Conservation (phyloP, 805 yeast genomes). For the Starmerella stigmatis region DNA sequence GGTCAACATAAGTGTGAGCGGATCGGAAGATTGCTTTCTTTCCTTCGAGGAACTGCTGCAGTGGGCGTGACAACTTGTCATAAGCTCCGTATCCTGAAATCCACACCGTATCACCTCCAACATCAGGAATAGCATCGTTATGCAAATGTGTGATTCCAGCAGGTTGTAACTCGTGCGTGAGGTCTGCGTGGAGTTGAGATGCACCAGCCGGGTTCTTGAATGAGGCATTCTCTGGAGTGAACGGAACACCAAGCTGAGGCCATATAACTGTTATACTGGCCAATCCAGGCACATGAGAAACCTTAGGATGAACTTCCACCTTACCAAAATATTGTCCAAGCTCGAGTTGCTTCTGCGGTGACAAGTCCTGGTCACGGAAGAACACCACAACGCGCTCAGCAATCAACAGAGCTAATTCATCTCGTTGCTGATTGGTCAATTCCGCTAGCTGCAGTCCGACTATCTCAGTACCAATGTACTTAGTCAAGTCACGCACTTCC, state of each 20-base stretch:
- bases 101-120: conserved; percentile 46
- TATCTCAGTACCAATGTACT: conserved; percentile 42
- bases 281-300: conserved; percentile 30
- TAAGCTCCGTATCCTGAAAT: conserved; percentile 46
- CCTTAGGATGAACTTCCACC: conserved; percentile 35
- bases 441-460: conserved; percentile 40
- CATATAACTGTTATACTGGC: conserved; percentile 34
- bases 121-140: conserved; percentile 49
- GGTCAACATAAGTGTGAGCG: conserved; percentile 36
- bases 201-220: conserved; percentile 26
- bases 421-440: conserved; percentile 36
- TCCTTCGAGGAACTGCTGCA: conserved; percentile 40
- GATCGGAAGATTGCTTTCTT: conserved; percentile 50
- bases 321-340: conserved; percentile 41
- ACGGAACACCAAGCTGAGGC: conserved; percentile 40
- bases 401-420: conserved; percentile 39
- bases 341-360: conserved; percentile 36
- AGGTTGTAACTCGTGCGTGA: conserved; percentile 63
- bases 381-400: conserved; percentile 45
- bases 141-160: conserved; percentile 63
- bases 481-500: conserved; percentile 37
- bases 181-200: conserved; percentile 58
- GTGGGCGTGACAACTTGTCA: conserved; percentile 41
- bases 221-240: conserved; percentile 31
- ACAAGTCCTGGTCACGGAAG: conserved; percentile 40